These are phyloP conservation scores for Cytospora paraplurivora DNA, from an alignment of 2,329 filamentous ascomycete genomes.

Conservation along the genomic window DNA sequence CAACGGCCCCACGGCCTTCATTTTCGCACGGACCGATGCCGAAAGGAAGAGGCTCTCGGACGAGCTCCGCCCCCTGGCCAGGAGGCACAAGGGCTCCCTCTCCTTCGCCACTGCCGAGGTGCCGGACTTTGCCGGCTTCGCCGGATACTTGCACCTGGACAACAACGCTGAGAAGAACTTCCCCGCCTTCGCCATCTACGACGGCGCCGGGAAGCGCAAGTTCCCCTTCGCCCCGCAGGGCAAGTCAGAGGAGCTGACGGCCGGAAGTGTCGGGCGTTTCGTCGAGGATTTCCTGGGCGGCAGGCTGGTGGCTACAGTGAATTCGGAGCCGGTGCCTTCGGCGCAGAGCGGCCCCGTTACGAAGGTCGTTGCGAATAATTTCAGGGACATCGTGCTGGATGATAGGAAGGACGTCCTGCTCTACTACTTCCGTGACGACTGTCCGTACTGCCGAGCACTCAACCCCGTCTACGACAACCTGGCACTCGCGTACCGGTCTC, in stretches of 20 bases:
- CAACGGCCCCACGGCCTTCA: conserved; percentile 91
- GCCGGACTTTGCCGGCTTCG: conserved; percentile 90
- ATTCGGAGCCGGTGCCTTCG: conserved; percentile 96
- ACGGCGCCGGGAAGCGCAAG: conserved; percentile 93
- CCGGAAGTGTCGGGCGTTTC: conserved; percentile 72
- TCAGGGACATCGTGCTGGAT: conserved; percentile 87
- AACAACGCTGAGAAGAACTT: conserved; percentile 72
- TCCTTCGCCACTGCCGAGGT: conserved; percentile 99
- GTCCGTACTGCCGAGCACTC: conserved; percentile 98
- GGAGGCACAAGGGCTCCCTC: conserved; percentile 90
- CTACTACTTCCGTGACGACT: conserved; percentile 99
- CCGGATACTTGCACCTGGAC: conserved; percentile 94
- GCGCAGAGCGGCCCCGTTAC: conserved; percentile 86
- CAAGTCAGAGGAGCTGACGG: conserved; percentile 72
- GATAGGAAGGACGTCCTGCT: conserved; percentile 95
- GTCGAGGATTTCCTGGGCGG: conserved; percentile 82
- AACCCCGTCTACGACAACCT: conserved; percentile 97
- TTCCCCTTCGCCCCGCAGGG: conserved; percentile 86
- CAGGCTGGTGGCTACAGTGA: conserved; percentile 93
- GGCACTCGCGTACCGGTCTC: conserved; percentile 72
- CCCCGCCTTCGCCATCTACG: conserved; percentile 97
- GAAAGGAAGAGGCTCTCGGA: conserved; percentile 79
- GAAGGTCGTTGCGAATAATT: conserved; percentile 89
- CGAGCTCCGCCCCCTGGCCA: conserved; percentile 79
- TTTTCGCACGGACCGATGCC: conserved; percentile 90